Conservation (phyloP, 208 protist genomes). For the Trypanosoma brucei region DNA sequence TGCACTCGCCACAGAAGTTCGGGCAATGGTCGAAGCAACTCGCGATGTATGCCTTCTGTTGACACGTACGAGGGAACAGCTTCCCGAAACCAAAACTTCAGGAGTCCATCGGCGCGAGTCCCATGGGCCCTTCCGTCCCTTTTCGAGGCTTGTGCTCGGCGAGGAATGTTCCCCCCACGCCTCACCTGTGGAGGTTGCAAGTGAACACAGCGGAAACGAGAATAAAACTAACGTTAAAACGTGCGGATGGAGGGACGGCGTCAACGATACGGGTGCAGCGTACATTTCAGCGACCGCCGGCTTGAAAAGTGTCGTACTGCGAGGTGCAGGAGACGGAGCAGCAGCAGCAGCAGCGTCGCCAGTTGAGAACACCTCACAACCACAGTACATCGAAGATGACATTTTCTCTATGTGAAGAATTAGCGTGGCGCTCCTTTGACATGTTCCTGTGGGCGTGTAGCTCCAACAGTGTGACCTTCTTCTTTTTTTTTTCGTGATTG, state of each 20-base stretch:
- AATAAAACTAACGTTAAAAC: not conserved
- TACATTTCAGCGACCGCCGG: not conserved
- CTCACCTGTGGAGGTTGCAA: not conserved
- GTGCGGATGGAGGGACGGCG: not conserved
- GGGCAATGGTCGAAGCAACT: constrained; percentile 6
- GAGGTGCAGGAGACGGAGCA: not conserved
- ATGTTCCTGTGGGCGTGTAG: too few species aligned
- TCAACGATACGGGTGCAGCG: not conserved
- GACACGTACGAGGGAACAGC: too few species aligned
- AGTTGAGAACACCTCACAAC: not conserved
- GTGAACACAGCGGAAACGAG: not conserved
- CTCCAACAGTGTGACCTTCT: too few species aligned
- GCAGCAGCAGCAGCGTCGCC: not conserved
- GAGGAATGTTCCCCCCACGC: not conserved
- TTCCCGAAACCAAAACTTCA: not conserved
- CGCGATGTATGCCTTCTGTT: not conserved
- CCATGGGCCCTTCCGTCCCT: not conserved
- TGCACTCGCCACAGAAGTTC: constrained; percentile 8
- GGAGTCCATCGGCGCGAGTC: not conserved
- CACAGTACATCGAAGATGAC: constrained; percentile 19
- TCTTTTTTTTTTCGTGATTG: too few species aligned
- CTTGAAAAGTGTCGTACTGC: not conserved
- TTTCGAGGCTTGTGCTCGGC: not conserved
- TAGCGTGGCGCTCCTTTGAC: not conserved
- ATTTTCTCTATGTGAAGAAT: constrained; percentile 25